Evolutionary conservation across 148 eudicot species (phyloP), one percentile per base, ranked within the genome.

Genomic region (Dianthus caryophyllus): DNA sequence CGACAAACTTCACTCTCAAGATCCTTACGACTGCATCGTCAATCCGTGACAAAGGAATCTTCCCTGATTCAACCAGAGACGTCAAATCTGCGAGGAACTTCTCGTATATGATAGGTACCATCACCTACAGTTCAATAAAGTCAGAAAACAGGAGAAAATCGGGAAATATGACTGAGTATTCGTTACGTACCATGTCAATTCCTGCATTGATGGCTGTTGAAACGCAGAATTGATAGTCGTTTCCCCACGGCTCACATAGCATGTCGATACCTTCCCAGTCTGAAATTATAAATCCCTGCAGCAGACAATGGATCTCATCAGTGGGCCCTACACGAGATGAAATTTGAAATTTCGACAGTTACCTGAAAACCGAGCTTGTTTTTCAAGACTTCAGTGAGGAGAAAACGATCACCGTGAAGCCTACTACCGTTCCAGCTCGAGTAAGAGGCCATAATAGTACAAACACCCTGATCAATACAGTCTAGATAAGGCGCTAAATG

Each of bases 11-110:
- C 41, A 94, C 98, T 74, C 98, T 84, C 55, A 94, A 71, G 65
- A 94, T 88, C 54, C 98, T 71, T 76, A 82, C 96, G 57, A 94
- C 96, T 67, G 98, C 98, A 81, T 94, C 97, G 70, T 94, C 85
- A 58, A 94, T 82, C 77, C 98, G 81, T 52, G 88, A 78, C 84
- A 86, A 79, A 7, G 92, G 76, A 74, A 90, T 80, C 75, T 83
- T 87, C 64, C 88, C 89, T 7, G 87, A 77, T 77, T 90, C 90
- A 47, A 84, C 98, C 66, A 94, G 82, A 72, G 68, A 65, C 21
- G 74, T 64, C 62, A 94, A 50, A 65, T 90, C 87, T 60, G 80
- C 85, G 64, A 94, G 61, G 79, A 83, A 90, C 75, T 78, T 76
- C 55, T 83, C 86, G 78, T 62, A 94, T 65, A 75, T 79, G 52